Base-by-base conservation (phyloP, 2,329 filamentous ascomycete genomes). In the Fusarium euwallaceae region DNA sequence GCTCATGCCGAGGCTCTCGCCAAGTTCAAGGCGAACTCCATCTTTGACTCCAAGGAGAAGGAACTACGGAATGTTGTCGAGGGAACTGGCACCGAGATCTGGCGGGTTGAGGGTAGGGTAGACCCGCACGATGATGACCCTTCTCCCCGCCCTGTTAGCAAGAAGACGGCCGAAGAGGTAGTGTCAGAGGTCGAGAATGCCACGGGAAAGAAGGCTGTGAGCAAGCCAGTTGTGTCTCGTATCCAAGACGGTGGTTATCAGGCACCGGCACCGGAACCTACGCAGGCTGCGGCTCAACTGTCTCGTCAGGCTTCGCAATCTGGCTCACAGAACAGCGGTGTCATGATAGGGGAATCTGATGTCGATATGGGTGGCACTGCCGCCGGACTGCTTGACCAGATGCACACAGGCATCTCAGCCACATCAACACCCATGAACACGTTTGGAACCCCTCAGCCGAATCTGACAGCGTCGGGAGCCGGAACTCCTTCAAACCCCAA, bases 191-290 rank as follows among this genome's bases (percentile, higher is more conserved):
- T 98, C 2, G 94, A 98, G 83, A 85, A 88, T 61, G 85, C 90
- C 3, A 87, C 94, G n/a, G 92, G 91, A 20, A 91, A 91, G 65
- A 91, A 90, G 72, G 90, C 94, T 51, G 87, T 89, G 41, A 86
- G 88, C 29, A 89, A 93, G 63, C 89, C 91, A 60, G 87, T 89
- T 27, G 87, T 96, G 9, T 88, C 90, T 41, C 92, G 94, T 55
- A 88, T 97, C 51, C 91, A 97, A 78, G 93, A 94, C 78, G 95
- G 95, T 59, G 95, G 95, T 3, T 91, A 88, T 71, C 89, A 95
- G 82, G 90, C 94, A 71, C 88, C 87, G 8, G 84, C 84, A 6
- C 87, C 88, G 4, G 85, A 88, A 73, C 86, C 82, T 6, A 78
- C 81, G 4, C 79, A 82, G 16, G 79, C 77, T n/a, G 75, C 78